Evolutionary conservation across 164 flowering plant species (phyloP).

Genomic region (Magnolia changhungtana): DNA sequence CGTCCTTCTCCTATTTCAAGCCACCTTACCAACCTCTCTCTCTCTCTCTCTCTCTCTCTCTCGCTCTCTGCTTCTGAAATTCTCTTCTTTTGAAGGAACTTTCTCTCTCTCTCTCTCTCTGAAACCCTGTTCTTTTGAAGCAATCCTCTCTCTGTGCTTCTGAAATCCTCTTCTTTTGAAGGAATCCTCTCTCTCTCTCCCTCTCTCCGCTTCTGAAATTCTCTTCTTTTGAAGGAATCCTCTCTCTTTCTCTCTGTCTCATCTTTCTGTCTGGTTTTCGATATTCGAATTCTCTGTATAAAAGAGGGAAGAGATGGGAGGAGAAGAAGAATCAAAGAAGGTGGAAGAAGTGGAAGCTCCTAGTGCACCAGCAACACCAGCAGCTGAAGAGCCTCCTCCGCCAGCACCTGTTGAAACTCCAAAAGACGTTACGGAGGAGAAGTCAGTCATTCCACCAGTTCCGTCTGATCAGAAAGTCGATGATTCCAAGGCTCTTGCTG

Average conservation of each 20-base stretch:
- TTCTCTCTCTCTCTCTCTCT: no score
- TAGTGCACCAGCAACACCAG: slow-evolving; percentile 3
- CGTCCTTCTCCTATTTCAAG: background rate
- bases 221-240: background rate
- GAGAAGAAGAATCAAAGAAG: slow-evolving; percentile 2
- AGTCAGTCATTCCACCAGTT: slow-evolving; percentile 28
- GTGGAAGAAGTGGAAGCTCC: slow-evolving; percentile 28
- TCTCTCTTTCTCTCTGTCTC: background rate
- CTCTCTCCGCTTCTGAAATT: background rate
- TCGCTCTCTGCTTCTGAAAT: background rate
- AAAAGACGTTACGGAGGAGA: slow-evolving; percentile 37
- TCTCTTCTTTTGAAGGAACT: background rate
- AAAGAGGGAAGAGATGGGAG: background rate
- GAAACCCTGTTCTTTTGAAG: no score
- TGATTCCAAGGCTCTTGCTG: slow-evolving; percentile 50
- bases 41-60: background rate
- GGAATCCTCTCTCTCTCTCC: background rate
- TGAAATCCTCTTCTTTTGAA: background rate
- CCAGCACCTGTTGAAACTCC: slow-evolving; percentile 15
- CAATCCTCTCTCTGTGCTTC: background rate
- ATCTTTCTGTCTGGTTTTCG: background rate
- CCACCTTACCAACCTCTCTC: background rate
- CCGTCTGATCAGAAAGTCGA: slow-evolving; percentile 30
- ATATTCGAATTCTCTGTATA: no score
- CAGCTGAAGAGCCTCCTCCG: slow-evolving; percentile 15